A percentile compares a stretch with the other conserved stretches of the same genome.
phyloP scores from a whole-genome alignment of 768 basidiomycete genomes.

The Peribolospora kevripleyi region DNA sequence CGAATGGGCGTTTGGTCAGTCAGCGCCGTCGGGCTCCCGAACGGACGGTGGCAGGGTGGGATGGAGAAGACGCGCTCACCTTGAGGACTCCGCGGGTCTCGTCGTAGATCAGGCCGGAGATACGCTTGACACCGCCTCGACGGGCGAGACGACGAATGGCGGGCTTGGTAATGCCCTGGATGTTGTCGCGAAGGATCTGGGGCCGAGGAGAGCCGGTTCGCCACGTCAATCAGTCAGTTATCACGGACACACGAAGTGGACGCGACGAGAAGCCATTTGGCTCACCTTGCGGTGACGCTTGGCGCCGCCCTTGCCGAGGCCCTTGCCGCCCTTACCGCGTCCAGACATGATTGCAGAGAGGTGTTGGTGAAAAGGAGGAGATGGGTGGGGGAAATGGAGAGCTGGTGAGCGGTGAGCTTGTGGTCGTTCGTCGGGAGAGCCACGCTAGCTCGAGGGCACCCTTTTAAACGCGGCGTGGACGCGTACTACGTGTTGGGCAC shows the following conservation, averaged over 20 bases:
- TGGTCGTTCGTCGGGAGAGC: too few species aligned
- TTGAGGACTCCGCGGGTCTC: conserved; percentile 89
- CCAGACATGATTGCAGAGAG: conserved; percentile 48
- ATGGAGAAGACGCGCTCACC: conserved; percentile 32
- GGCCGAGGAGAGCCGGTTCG: not conserved
- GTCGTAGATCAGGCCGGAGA: conserved; percentile 74
- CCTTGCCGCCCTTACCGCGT: conserved; percentile 59
- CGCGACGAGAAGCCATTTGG: conserved; percentile 24
- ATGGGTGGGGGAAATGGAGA: too few species aligned
- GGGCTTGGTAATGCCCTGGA: conserved; percentile 58
- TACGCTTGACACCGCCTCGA: conserved; percentile 95
- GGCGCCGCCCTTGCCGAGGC: conserved; percentile 88
- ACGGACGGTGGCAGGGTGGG: not conserved
- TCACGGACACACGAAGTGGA: conserved; percentile 10
- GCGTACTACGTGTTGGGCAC: too few species aligned
- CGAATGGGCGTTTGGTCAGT: too few species aligned
- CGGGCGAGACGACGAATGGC: conserved; percentile 76
- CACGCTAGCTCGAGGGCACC: too few species aligned
- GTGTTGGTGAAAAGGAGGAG: conserved; percentile 6
- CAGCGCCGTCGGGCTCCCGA: too few species aligned
- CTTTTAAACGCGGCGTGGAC: too few species aligned
- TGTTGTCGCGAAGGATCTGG: conserved; percentile 19
- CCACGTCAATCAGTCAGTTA: not conserved
- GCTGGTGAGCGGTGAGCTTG: too few species aligned
- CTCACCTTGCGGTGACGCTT: conserved; percentile 84